Evolutionary conservation across 352 stramenopile genomes (phyloP).

Genomic region (Aphanomyces euteiches): DNA sequence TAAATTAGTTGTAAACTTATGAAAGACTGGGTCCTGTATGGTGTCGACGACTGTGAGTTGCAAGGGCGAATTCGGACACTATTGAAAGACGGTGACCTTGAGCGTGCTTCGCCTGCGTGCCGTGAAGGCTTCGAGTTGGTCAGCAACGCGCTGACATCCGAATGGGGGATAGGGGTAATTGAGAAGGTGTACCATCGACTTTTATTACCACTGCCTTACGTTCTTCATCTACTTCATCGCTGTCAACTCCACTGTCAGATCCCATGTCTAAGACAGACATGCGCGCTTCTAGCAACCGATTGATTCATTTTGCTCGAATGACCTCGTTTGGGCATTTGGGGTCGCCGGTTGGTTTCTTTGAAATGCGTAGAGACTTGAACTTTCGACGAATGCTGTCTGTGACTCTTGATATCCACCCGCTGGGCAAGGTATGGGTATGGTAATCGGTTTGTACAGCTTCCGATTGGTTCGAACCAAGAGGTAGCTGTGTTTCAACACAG

Average conservation of each 20-base stretch:
- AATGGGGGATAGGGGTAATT: background rate
- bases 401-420: background rate
- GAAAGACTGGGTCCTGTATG: too few species aligned
- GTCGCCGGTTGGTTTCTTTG: background rate
- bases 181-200: background rate
- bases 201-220: background rate
- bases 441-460: background rate
- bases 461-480: background rate
- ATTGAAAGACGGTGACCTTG: conserved; percentile 4
- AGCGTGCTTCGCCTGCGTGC: background rate
- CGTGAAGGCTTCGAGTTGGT: background rate
- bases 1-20: too few species aligned
- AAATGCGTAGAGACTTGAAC: background rate
- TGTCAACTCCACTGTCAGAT: background rate
- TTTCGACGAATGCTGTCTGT: background rate
- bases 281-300: background rate
- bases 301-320: background rate
- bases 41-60: too few species aligned
- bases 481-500: background rate
- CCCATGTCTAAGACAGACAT: background rate
- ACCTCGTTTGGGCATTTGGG: background rate
- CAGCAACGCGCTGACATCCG: background rate
- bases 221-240: background rate
- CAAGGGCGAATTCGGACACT: background rate
- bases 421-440: background rate